Evolutionary conservation across 345 rosid species (phyloP), one percentile per base, ranked within the genome.

Genomic region (Populus tremula): DNA sequence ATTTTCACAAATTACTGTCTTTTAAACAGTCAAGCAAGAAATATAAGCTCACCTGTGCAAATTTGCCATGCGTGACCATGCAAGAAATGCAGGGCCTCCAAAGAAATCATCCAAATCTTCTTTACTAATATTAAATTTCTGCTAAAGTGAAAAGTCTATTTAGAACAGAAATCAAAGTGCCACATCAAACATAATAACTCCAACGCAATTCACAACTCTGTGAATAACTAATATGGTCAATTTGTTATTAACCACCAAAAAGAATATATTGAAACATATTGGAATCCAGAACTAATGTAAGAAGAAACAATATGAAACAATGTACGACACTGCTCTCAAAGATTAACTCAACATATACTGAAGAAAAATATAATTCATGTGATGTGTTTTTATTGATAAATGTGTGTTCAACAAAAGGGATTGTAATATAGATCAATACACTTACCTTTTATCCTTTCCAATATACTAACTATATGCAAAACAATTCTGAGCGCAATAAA

Each of bases 41-140:
- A 70, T 12, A 56, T 10, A 69, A 74, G 67, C 88, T 84, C 61
- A 89, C 95, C 92, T 78, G n/a, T 89, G 93, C 82, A 91, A 83
- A 80, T 91, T 91, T 81, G 83, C 90, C 93, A 89, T 91, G 38
- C 91, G 92, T 43, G 90, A 89, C 95, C 95, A 89, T 27, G 95
- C 91, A 67, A 91, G 91, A 88, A 91, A 91, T 76, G 89, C 95
- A 71, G 95, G 95, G 35, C 95, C 95, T 67, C 93, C 91, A 77
- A 91, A 91, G 83, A 91, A 89, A 80, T 86, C 86, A 83, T 86
- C 89, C 87, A 91, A 77, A 67, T 89, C 86, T 59, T 86, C 84
- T 33, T 27, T 78, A 79, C 89, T 87, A 21, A 87, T 78, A 76
- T 91, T 89, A 77, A 85, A 89, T 79, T 85, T 88, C 91, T 91